Evolutionary conservation across 2,329 filamentous ascomycete genomes (phyloP).

Genomic region (Fusarium musae): DNA sequence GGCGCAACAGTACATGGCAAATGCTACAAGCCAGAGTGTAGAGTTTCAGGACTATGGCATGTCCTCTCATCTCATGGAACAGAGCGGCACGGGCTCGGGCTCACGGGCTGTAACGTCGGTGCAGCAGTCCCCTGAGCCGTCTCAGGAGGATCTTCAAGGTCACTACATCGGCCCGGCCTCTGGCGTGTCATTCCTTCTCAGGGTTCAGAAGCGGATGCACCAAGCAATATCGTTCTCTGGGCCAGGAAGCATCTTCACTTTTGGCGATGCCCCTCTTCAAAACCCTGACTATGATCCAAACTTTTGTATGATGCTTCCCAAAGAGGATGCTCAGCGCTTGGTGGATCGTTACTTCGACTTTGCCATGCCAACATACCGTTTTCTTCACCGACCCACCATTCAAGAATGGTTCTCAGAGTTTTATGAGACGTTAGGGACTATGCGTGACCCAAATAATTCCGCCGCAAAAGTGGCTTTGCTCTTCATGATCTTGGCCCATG

Average conservation of each 20-base stretch:
- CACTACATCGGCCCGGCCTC: conserved; percentile 50
- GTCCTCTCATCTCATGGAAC: conserved; percentile 13
- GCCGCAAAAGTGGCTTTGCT: conserved; percentile 55
- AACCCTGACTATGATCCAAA: conserved; percentile 49
- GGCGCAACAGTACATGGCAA: conserved; percentile 10
- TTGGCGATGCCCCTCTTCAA: conserved; percentile 61
- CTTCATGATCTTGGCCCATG: conserved; percentile 63
- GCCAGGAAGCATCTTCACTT: conserved; percentile 56
- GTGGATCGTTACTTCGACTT: conserved; percentile 66
- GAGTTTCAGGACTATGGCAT: conserved; percentile 13
- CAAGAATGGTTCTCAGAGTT: conserved; percentile 59
- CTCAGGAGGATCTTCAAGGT: conserved; percentile 47
- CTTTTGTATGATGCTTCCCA: conserved; percentile 54
- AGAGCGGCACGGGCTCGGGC: background rate
- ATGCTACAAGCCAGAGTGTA: background rate
- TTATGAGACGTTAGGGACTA: conserved; percentile 48
- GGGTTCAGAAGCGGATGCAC: conserved; percentile 47
- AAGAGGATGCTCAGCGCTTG: conserved; percentile 49
- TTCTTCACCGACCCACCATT: conserved; percentile 63
- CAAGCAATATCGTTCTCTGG: conserved; percentile 40
- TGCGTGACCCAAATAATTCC: conserved; percentile 40
- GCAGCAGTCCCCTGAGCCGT: conserved; percentile 45
- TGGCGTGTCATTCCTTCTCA: conserved; percentile 45
- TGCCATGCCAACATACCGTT: conserved; percentile 66
- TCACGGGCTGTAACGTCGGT: conserved; percentile 27